These are phyloP conservation scores for Hyaloperonospora brassicae DNA, from an alignment of 352 stramenopile species.

Conservation along the genomic window DNA sequence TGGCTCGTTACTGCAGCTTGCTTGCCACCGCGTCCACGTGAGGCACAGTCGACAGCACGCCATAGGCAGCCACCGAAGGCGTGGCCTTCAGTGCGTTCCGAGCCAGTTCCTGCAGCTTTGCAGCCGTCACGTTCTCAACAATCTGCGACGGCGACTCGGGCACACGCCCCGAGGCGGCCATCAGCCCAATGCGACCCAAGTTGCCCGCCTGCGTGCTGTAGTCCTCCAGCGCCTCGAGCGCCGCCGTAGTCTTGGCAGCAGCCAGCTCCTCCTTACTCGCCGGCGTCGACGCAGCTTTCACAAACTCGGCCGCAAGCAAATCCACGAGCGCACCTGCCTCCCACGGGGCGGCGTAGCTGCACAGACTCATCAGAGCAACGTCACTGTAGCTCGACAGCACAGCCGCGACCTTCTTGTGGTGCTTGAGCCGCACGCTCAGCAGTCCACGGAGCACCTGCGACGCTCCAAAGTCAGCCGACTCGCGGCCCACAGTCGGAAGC, in stretches of 20 bases:
- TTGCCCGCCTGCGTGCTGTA: constrained; percentile 37
- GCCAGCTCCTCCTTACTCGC: constrained; percentile 65
- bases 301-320: constrained; percentile 64
- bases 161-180: constrained; percentile 26
- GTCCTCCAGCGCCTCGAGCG: constrained; percentile 33
- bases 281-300: constrained; percentile 53
- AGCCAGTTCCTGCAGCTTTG: constrained; percentile 67
- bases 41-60: constrained; percentile 60
- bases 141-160: constrained; percentile 38
- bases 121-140: constrained; percentile 43
- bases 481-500: constrained; percentile 47
- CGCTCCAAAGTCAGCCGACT: constrained; percentile 35
- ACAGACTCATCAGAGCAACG: constrained; percentile 50
- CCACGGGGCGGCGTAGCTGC: constrained; percentile 41
- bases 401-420: constrained; percentile 50
- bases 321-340: constrained; percentile 57
- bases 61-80: constrained; percentile 70
- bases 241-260: constrained; percentile 59
- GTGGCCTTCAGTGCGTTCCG: constrained; percentile 64
- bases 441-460: constrained; percentile 65
- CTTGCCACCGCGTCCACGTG: constrained; percentile 60
- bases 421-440: constrained; percentile 40
- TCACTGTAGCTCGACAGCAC: constrained; percentile 66
- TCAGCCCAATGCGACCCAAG: constrained; percentile 35
- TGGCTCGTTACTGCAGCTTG: constrained; percentile 70